phyloP scores from a whole-genome alignment of 2,329 filamentous ascomycete species.

The Epichloe scottii region DNA sequence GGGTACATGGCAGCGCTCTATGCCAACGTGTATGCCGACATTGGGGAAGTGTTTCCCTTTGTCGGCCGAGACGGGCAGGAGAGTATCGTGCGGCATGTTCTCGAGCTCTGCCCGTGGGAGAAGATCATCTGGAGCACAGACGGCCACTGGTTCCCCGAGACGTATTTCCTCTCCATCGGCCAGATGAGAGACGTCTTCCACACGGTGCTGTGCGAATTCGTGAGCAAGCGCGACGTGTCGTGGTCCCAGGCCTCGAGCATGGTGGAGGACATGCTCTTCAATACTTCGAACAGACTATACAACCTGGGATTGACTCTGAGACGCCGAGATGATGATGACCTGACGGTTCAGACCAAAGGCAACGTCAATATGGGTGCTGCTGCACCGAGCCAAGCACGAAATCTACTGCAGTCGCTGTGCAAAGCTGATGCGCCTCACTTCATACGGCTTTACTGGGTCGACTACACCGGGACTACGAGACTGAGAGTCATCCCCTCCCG shows the following conservation, averaged over 20 bases:
- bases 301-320: constrained; percentile 27
- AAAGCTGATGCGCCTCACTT: constrained; percentile 25
- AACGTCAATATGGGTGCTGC: neutral
- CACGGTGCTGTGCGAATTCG: constrained; percentile 53
- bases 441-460: constrained; percentile 64
- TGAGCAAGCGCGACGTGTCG: constrained; percentile 49
- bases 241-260: constrained; percentile 49
- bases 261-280: constrained; percentile 58
- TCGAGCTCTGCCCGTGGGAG: constrained; percentile 62
- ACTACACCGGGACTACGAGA: constrained; percentile 59
- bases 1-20: constrained; percentile 70
- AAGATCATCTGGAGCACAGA: constrained; percentile 75
- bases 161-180: constrained; percentile 57
- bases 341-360: neutral
- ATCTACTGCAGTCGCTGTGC: neutral
- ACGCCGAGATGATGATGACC: neutral
- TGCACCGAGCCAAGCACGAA: neutral
- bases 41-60: constrained; percentile 73
- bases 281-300: constrained; percentile 68
- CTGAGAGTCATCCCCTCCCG: constrained; percentile 55
- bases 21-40: constrained; percentile 68
- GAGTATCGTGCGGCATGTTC: constrained; percentile 53
- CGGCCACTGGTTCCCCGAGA: constrained; percentile 69
- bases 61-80: constrained; percentile 67
- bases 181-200: constrained; percentile 62